These are phyloP conservation scores for Xylaria flabelliformis DNA, from an alignment of 495 filamentous ascomycete species.

Conservation along the genomic window DNA sequence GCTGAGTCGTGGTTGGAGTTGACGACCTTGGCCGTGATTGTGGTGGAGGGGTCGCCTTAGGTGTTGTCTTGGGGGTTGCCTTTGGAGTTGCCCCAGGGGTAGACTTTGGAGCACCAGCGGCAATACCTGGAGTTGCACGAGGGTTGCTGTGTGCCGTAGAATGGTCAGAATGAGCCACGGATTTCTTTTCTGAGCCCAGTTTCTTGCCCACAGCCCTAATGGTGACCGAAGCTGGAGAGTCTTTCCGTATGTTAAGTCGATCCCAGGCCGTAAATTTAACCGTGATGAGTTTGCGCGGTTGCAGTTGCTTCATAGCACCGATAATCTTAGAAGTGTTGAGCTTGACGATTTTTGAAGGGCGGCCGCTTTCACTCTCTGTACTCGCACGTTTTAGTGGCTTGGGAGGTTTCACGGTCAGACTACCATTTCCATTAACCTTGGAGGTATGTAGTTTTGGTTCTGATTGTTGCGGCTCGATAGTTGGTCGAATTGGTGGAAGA, in stretches of 20 bases:
- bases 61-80: not conserved
- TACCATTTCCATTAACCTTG: slow-evolving; percentile 34
- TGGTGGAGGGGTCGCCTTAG: slow-evolving; percentile 20
- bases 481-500: slow-evolving; percentile 35
- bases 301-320: slow-evolving; percentile 28
- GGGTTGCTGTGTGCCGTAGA: not conserved
- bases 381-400: slow-evolving; percentile 36
- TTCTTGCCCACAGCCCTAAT: slow-evolving; percentile 23
- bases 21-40: slow-evolving; percentile 29
- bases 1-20: slow-evolving; percentile 22
- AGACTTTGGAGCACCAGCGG: not conserved
- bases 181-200: slow-evolving; percentile 15
- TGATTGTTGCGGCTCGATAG: slow-evolving; percentile 32
- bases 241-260: slow-evolving; percentile 29
- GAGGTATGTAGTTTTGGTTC: slow-evolving; percentile 28
- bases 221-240: slow-evolving; percentile 16
- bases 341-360: slow-evolving; percentile 49
- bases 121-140: slow-evolving; percentile 11
- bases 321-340: slow-evolving; percentile 37
- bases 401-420: slow-evolving; percentile 28
- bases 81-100: not conserved
- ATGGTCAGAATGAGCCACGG: slow-evolving; percentile 1
- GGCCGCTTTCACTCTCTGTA: slow-evolving; percentile 36
- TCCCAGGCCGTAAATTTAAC: slow-evolving; percentile 39
- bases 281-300: slow-evolving; percentile 25